Conservation (phyloP, 768 basidiomycete species). For the Gymnopilus dilepis region DNA sequence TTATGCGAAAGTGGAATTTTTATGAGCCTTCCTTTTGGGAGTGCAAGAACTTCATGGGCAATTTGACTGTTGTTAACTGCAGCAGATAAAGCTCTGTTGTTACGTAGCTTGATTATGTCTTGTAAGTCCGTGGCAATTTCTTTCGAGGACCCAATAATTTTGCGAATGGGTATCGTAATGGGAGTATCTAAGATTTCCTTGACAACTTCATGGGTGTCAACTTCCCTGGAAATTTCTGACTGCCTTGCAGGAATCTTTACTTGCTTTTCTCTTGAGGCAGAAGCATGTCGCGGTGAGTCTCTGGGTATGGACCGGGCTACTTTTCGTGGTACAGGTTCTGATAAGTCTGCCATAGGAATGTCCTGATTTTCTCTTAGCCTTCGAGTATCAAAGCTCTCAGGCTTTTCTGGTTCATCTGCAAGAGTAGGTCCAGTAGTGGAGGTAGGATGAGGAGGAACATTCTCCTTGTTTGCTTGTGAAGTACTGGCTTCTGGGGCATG, state of each 20-base stretch:
- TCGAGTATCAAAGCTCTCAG: neutral
- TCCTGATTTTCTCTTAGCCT: neutral
- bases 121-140: slow-evolving; percentile 8
- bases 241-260: neutral
- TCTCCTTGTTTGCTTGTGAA: too few species aligned
- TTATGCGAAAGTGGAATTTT: slow-evolving; percentile 19
- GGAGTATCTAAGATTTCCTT: slow-evolving; percentile 12
- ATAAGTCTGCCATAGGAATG: neutral
- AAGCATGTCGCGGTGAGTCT: neutral
- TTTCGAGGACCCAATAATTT: slow-evolving; percentile 13
- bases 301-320: neutral
- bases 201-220: slow-evolving; percentile 7
- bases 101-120: slow-evolving; percentile 8
- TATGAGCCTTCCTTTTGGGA: slow-evolving; percentile 10
- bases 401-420: neutral
- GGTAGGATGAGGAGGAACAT: neutral
- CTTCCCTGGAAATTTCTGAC: slow-evolving; percentile 16
- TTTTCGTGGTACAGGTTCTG: slow-evolving; percentile 5
- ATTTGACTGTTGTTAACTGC: neutral
- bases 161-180: slow-evolving; percentile 6
- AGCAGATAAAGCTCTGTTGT: too few species aligned
- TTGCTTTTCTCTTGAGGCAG: neutral
- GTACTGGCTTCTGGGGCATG: neutral
- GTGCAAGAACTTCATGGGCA: neutral
- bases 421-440: neutral